Evolutionary conservation across 805 yeast genomes (phyloP), one percentile per base, ranked within the genome.

Genomic region (Millerozyma acaciae): DNA sequence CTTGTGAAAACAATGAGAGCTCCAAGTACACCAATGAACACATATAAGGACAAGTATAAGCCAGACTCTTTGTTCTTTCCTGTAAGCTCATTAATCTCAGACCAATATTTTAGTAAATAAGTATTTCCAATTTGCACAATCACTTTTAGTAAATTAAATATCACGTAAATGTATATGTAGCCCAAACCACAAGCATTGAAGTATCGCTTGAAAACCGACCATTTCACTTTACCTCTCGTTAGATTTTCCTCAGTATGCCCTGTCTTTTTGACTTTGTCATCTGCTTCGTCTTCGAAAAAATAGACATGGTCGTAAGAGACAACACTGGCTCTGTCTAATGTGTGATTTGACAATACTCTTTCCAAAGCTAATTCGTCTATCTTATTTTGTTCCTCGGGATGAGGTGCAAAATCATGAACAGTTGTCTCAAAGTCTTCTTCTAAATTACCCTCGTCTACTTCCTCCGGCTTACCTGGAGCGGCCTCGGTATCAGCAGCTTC

Each of bases 101-200:
- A 74, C 89, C 89, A 81, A 39, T 70, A 62, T 43, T 80, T 80
- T 44, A 81, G 62, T 80, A 85, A 78, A 50, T 75, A 76, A 49
- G 73, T 78, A 10, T 20, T 20, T 10, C 8, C 8, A 8, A 20
- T 10, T 20, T 20, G 9, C 8, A 10, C 8, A 8, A 10, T 8
- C 10, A 20, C 10, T 20, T 8, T 8, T 8, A 45, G 55, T 40
- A 27, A 56, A 44, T 40, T 76, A 45, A 64, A 72, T 71, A 21
- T 82, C 81, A 1, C 51, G 19, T 19, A 61, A 45, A 6, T 79
- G 73, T 19, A 26, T 2, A 22, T 28, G 10, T 20, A 8, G 10
- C 9, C 8, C 10, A 8, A 10, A 8, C 22, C 22, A 53, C 86
- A 80, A 1, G 88, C 83, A 38, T 69, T 65, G 5, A 75, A 68